Percentiles rank a stretch among this genome's conserved stretches.
These are phyloP conservation scores for Mercurialis annua DNA, from an alignment of 345 rosid species.

Conservation along the genomic window DNA sequence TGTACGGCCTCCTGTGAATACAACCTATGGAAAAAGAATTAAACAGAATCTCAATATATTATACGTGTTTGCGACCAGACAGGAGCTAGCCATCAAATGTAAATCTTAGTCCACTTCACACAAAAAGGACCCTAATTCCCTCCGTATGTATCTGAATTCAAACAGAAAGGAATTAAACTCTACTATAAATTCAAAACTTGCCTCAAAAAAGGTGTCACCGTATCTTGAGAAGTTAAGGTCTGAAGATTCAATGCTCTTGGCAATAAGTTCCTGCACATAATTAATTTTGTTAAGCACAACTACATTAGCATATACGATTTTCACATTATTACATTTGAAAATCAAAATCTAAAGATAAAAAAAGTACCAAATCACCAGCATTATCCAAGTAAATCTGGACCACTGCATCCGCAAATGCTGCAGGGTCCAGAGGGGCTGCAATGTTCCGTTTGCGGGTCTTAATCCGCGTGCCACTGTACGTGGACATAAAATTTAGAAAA, in stretches of 20 bases:
- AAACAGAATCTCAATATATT: constrained; percentile 4
- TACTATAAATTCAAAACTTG: constrained; percentile 17
- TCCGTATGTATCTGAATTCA: neutral
- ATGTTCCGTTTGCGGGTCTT: constrained; percentile 99
- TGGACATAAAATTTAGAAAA: neutral
- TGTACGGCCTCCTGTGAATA: constrained; percentile 96
- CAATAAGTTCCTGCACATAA: constrained; percentile 69
- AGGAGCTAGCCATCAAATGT: neutral
- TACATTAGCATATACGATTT: neutral
- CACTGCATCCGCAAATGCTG: constrained; percentile 95
- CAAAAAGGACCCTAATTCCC: neutral
- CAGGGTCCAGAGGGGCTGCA: constrained; percentile 96
- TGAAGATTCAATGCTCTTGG: constrained; percentile 81
- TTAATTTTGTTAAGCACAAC: neutral
- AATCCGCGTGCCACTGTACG: constrained; percentile 97
- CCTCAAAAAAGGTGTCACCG: constrained; percentile 89
- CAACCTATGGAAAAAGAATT: constrained; percentile 48
- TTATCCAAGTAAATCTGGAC: constrained; percentile 92
- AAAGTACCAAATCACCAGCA: constrained; percentile 93
- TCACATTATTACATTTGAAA: neutral
- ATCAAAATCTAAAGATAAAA: neutral
- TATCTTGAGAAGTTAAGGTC: constrained; percentile 92
- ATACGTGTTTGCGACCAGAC: too few relatives aligned
- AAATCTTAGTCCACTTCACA: neutral
- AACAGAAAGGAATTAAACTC: neutral